These are phyloP conservation scores for Mycena kentingensis DNA, from an alignment of 768 basidiomycete genomes.

Conservation along the genomic window DNA sequence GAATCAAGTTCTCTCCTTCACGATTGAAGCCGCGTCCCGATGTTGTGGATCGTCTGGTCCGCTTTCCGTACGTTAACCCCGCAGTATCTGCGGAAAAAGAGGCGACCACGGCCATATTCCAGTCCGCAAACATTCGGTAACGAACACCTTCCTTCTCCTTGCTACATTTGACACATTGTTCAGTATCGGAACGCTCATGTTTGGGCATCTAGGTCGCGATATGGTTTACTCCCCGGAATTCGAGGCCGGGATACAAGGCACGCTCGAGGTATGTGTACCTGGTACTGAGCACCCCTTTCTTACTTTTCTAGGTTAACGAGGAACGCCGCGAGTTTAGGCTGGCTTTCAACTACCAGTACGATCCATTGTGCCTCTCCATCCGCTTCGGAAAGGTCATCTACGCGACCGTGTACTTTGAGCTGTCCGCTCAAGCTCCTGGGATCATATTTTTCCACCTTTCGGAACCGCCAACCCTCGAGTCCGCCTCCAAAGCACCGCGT, in stretches of 20 bases:
- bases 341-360: constrained; percentile 23
- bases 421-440: constrained; percentile 25
- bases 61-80: constrained; percentile 47
- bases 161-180: background rate
- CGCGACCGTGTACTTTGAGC: constrained; percentile 38
- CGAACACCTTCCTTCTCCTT: background rate
- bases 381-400: constrained; percentile 45
- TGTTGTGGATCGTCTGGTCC: constrained; percentile 40
- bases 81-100: constrained; percentile 36
- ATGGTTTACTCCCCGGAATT: constrained; percentile 59
- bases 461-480: constrained; percentile 44
- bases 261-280: background rate
- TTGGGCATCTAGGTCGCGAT: constrained; percentile 67
- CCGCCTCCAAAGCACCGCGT: constrained; percentile 24
- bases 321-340: constrained; percentile 53
- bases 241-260: constrained; percentile 37
- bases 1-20: constrained; percentile 37
- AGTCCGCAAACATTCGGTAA: constrained; percentile 15
- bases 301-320: constrained; percentile 20
- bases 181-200: constrained; percentile 47
- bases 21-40: constrained; percentile 30
- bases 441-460: constrained; percentile 47
- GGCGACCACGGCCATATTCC: constrained; percentile 32
- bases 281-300: constrained; percentile 4
- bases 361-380: constrained; percentile 42